Evolutionary conservation across 441 rosid genomes (phyloP), one percentile per base, ranked within the genome.

Genomic region (Brassica balearica): DNA sequence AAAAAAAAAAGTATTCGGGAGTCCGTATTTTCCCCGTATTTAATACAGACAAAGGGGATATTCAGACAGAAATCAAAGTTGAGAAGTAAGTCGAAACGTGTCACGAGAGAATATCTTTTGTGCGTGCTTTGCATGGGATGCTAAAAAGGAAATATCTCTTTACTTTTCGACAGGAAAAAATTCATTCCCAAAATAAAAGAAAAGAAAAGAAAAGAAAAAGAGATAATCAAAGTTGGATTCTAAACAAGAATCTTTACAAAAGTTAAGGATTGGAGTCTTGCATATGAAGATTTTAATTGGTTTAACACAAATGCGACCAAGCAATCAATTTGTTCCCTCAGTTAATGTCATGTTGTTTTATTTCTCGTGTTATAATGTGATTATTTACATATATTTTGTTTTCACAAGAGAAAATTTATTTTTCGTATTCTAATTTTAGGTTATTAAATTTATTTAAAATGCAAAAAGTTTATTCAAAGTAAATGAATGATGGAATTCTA

Each of bases 251-350:
- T 75, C 75, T 80, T 74, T 56, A 69, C 12, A 70, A 80, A 80
- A 80, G 82, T 56, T 79, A 69, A 74, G 82, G 79, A 75, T 79
- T 79, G 82, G 82, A 79, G 82, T 79, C 82, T 79, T 79, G 79
- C 79, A 74, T 8, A 62, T 74, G 79, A 79, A 79, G 82, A 79
- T 79, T 69, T 74, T 74, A 29, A 78, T 68, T 79, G 78, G 82
- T 68, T 79, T 79, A 48, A 68, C 17, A 68, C 60, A 68, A 68
- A 79, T 68, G 71, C 82, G 78, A 73, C 74, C 78, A 78, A 68
- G 46, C 73, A 32, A 43, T 59, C 38, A 59, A 8, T 2, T 2
- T 34, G 29, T 12, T 48, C 3, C 8, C 14, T 6, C 3, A 17
- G 6, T 20, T 43, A 32, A 11, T 19, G n/a, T 15, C 51, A 65